phyloP scores from a whole-genome alignment of 2,329 filamentous ascomycete species.

The Exophiala phaeomuriformis region DNA sequence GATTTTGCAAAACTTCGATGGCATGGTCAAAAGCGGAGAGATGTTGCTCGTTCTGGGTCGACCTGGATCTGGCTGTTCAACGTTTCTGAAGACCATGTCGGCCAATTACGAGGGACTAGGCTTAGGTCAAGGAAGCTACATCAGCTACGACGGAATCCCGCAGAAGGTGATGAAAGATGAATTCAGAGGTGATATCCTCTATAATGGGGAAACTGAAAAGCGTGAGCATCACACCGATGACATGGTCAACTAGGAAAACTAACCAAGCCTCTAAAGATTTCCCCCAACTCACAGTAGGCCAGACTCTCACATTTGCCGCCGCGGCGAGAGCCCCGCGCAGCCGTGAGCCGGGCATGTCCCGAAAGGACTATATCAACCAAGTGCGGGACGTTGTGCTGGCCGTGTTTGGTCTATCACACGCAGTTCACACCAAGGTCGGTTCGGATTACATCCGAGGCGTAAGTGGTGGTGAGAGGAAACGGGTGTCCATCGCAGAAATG shows the following conservation, averaged over 20 bases:
- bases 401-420: constrained; percentile 92
- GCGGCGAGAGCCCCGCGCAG: not conserved
- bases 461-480: constrained; percentile 56
- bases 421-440: constrained; percentile 62
- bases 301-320: constrained; percentile 50
- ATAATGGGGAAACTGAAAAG: constrained; percentile 48
- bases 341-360: constrained; percentile 57
- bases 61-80: constrained; percentile 62
- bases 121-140: constrained; percentile 60
- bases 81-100: constrained; percentile 73
- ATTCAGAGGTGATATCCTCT: constrained; percentile 46
- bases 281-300: constrained; percentile 44
- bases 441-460: constrained; percentile 61
- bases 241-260: not conserved
- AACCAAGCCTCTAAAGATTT: constrained; percentile 32
- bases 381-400: constrained; percentile 69
- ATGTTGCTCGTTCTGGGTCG: constrained; percentile 63
- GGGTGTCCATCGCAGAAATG: constrained; percentile 61
- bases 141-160: constrained; percentile 65
- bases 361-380: constrained; percentile 65
- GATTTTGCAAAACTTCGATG: constrained; percentile 47
- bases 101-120: constrained; percentile 75
- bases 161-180: constrained; percentile 45
- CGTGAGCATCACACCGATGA: constrained; percentile 21
- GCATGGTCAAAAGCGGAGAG: constrained; percentile 41